Evolutionary conservation across 352 stramenopile genomes (phyloP), one percentile per base, ranked within the genome.

Genomic region (Phytophthora pinifolia): DNA sequence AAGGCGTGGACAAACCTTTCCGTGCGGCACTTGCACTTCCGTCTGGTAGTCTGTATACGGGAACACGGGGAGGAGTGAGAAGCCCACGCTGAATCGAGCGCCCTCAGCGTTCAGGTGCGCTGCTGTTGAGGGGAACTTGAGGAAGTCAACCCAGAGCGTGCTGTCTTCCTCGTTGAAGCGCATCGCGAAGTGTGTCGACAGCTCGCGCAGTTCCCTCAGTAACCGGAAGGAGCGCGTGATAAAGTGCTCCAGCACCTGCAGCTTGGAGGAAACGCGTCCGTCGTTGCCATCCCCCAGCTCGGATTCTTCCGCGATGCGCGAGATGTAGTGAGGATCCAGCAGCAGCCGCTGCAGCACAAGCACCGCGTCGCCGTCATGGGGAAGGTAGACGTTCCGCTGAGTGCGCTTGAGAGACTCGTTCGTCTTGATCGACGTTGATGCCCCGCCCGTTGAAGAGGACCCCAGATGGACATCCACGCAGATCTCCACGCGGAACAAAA

Each of bases 91-190:
- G 48, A 91, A 89, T 33, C 78, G 71, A 38, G 61, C 32, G 25
- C 64, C 59, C 20, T 61, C 54, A 6, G 31, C 36, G 8, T 59
- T 39, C 14, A 60, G 45, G 13, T n/a, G 46, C 10, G 46, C n/a
- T n/a, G n/a, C n/a, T n/a, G n/a, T n/a, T n/a, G n/a, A n/a, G n/a
- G n/a, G 73, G 32, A 88, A 89, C 43, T 81, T 79, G 25, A 86
- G 46, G 41, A 92, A 89, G 41, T 88, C 74, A 31, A 86, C 59
- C 73, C 75, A 88, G 2, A 92, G 57, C 25, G 67, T 65, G 25
- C 62, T 69, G 14, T 70, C 49, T 9, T 83, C 58, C 30, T 65
- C 42, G 36, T 74, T 62, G 38, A 86, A 79, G 17, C 69, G 64
- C 59, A 88, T 59, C 4, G 61, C 55, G 50, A 79, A 86, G 42